Percentiles rank a stretch among this genome's conserved stretches.
Conservation (phyloP, 2,329 filamentous ascomycete species). For the Fusarium sp. region DNA sequence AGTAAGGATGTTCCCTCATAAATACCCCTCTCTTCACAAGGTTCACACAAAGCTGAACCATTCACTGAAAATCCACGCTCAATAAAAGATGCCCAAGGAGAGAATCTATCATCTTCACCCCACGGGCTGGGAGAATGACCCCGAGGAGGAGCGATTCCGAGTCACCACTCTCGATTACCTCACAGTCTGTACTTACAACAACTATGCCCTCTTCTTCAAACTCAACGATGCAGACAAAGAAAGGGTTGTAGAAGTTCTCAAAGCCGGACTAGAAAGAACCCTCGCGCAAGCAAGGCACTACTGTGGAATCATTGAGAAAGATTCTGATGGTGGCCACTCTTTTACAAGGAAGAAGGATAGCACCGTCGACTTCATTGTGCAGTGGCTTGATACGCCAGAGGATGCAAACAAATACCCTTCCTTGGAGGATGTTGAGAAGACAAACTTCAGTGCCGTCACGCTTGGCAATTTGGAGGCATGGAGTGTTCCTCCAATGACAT, state of each 20-base stretch:
- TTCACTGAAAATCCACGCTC: not conserved
- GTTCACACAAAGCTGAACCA: not conserved
- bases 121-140: conserved; percentile 55
- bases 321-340: conserved; percentile 53
- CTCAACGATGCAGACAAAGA: conserved; percentile 52
- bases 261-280: conserved; percentile 54
- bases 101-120: conserved; percentile 52
- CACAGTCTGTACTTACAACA: conserved; percentile 53
- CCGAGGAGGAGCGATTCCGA: conserved; percentile 54
- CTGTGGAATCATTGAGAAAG: conserved; percentile 57
- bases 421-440: conserved; percentile 55
- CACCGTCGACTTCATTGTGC: conserved; percentile 54
- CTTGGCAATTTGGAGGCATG: conserved; percentile 54
- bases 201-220: conserved; percentile 58
- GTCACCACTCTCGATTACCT: conserved; percentile 57
- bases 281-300: conserved; percentile 56
- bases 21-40: not conserved
- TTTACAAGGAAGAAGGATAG: conserved; percentile 54
- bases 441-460: conserved; percentile 51
- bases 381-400: conserved; percentile 54
- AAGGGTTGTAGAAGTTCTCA: conserved; percentile 47
- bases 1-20: not conserved
- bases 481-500: conserved; percentile 56
- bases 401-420: conserved; percentile 51
- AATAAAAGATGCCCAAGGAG: conserved; percentile 47